Evolutionary conservation across 306 rosid genomes (phyloP).

Genomic region (Hippophae gyantsensis): DNA sequence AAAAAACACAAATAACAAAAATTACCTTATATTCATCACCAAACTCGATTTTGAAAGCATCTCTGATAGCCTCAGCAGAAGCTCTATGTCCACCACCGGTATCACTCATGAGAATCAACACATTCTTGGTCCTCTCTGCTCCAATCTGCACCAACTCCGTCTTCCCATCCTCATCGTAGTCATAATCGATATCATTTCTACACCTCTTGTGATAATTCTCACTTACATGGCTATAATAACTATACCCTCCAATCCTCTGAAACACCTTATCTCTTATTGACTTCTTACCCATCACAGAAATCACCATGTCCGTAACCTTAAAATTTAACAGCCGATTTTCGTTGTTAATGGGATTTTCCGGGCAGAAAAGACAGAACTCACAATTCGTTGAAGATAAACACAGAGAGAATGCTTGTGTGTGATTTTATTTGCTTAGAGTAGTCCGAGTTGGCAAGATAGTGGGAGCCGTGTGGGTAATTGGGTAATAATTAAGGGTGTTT

Average conservation of each 20-base stretch:
- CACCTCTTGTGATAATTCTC: constrained; percentile 16
- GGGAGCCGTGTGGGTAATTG: too few species aligned
- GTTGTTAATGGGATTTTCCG: too few species aligned
- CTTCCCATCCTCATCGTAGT: constrained; percentile 38
- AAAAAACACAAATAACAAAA: background rate
- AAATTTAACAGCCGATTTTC: too few species aligned
- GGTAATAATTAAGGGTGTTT: too few species aligned
- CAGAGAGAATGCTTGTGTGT: too few species aligned
- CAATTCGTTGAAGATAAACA: too few species aligned
- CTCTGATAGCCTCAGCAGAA: constrained; percentile 90
- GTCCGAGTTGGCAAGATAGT: too few species aligned
- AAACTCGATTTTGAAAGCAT: constrained; percentile 67
- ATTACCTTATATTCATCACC: constrained; percentile 80
- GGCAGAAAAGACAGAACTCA: too few species aligned
- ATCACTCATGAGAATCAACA: constrained; percentile 93
- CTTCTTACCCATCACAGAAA: constrained; percentile 40
- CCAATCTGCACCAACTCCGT: constrained; percentile 83
- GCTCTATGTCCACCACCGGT: constrained; percentile 98
- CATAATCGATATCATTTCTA: constrained; percentile 23
- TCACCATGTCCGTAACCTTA: constrained; percentile 26
- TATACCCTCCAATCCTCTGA: constrained; percentile 37
- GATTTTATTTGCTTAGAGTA: too few species aligned
- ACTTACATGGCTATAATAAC: constrained; percentile 9
- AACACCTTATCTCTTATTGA: constrained; percentile 48
- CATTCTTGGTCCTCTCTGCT: constrained; percentile 75